Evolutionary conservation across 371 early-diverging fungal species (phyloP).

Genomic region (Syncephalis fuscata): DNA sequence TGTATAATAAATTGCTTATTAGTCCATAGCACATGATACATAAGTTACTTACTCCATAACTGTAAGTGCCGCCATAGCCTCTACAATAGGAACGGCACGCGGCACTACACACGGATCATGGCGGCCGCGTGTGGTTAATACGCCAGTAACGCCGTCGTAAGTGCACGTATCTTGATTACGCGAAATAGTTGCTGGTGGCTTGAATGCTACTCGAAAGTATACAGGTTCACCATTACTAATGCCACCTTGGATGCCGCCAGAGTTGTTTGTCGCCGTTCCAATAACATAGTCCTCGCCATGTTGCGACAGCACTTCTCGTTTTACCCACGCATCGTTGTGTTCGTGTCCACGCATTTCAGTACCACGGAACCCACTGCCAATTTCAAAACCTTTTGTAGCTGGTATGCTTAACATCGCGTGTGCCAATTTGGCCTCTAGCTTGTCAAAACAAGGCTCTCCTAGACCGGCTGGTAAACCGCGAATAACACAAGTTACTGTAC

Average conservation of each 20-base stretch:
- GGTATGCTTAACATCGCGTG: constrained; percentile 98
- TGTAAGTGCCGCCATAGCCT: constrained; percentile 87
- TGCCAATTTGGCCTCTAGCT: constrained; percentile 89
- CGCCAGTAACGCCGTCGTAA: constrained; percentile 67
- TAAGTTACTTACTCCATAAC: constrained; percentile 85
- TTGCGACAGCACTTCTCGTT: constrained; percentile 10
- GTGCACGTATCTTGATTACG: constrained; percentile 74
- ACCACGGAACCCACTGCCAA: constrained; percentile 86
- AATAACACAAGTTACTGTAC: constrained; percentile 94
- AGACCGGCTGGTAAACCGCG: constrained; percentile 85
- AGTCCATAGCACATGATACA: too few species aligned
- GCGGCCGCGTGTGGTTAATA: constrained; percentile 81
- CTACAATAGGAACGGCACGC: constrained; percentile 93
- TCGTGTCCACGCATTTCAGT: constrained; percentile 71
- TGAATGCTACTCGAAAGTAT: constrained; percentile 94
- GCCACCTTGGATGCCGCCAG: constrained; percentile 95
- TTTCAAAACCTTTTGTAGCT: constrained; percentile 95
- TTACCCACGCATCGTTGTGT: constrained; percentile 87
- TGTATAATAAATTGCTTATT: too few species aligned
- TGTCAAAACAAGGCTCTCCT: constrained; percentile 97
- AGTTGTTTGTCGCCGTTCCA: constrained; percentile 79
- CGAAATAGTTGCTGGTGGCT: constrained; percentile 91
- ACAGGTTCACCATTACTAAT: constrained; percentile 91
- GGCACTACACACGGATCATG: constrained; percentile 97
- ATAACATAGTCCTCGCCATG: constrained; percentile 4